A percentile compares a stretch with the other conserved stretches of the same genome.
These are phyloP conservation scores for Coniferiporia sulphurascens DNA, from an alignment of 1,284 basidiomycete genomes.

Conservation along the genomic window DNA sequence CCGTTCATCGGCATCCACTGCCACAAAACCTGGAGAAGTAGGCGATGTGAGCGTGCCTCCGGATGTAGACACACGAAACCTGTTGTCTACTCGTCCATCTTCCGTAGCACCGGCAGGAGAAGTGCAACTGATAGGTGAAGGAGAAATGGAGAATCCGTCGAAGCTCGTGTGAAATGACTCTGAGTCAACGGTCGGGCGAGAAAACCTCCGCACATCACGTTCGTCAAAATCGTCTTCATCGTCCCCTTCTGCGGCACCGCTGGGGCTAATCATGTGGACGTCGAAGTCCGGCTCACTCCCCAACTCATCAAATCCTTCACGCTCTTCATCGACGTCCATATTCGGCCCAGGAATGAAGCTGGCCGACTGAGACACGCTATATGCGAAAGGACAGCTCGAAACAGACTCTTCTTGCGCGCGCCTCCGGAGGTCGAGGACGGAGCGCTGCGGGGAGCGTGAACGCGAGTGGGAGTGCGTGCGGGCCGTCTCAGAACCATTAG, in stretches of 20 bases:
- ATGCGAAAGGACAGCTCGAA: constrained; percentile 17
- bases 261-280: constrained; percentile 19
- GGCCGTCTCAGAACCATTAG: constrained; percentile 11
- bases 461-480: constrained; percentile 14
- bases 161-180: constrained; percentile 18
- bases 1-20: background rate
- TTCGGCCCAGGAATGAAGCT: constrained; percentile 9
- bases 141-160: constrained; percentile 15
- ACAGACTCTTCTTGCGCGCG: constrained; percentile 14
- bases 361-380: constrained; percentile 15
- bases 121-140: constrained; percentile 4
- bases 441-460: constrained; percentile 10
- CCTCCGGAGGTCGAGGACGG: constrained; percentile 13
- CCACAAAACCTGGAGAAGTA: constrained; percentile 1
- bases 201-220: constrained; percentile 1
- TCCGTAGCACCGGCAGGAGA: constrained; percentile 15
- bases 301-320: background rate
- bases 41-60: constrained; percentile 8
- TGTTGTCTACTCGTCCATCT: constrained; percentile 2
- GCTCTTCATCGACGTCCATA: constrained; percentile 13
- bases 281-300: constrained; percentile 7
- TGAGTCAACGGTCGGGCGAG: background rate
- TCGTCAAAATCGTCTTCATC: background rate
- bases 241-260: constrained; percentile 2
- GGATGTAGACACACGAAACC: constrained; percentile 8